These are phyloP conservation scores for Cocos nucifera DNA, from an alignment of 176 grass and related monocot species.

Conservation along the genomic window DNA sequence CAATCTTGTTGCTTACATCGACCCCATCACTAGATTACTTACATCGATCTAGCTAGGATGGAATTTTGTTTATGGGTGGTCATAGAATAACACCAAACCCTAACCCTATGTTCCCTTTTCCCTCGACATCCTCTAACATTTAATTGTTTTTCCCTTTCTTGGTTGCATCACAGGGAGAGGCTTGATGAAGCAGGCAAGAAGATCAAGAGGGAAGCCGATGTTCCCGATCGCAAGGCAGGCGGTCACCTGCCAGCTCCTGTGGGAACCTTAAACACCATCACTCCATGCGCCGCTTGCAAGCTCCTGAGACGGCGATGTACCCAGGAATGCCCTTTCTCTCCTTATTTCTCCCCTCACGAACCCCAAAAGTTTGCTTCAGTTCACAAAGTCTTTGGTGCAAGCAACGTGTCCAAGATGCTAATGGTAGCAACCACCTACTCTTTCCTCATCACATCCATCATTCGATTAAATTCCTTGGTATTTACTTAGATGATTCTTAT, in stretches of 20 bases:
- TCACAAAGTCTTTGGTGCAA: constrained; percentile 92
- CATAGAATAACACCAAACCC: not conserved
- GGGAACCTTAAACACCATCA: constrained; percentile 46
- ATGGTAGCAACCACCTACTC: constrained; percentile 19
- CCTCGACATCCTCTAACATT: too few relatives aligned
- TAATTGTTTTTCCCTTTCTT: not conserved
- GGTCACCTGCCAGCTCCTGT: not conserved
- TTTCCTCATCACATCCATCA: too few relatives aligned
- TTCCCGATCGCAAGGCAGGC: not conserved
- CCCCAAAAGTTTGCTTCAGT: constrained; percentile 84
- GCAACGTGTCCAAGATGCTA: constrained; percentile 96
- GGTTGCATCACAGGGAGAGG: constrained; percentile 41
- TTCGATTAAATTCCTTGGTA: too few relatives aligned
- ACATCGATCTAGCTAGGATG: too few relatives aligned
- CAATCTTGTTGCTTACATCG: too few relatives aligned
- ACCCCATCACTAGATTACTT: too few relatives aligned
- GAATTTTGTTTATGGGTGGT: too few relatives aligned
- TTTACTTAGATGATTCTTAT: too few relatives aligned
- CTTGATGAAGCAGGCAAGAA: constrained; percentile 68
- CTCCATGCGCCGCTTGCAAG: constrained; percentile 85
- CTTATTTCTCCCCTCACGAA: constrained; percentile 86
- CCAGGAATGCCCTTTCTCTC: constrained; percentile 92
- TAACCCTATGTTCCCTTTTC: not conserved
- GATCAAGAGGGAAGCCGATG: constrained; percentile 57
- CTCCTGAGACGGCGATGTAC: constrained; percentile 78